phyloP scores from a whole-genome alignment of 2,329 filamentous ascomycete species.

The Metarhizium humberi region DNA sequence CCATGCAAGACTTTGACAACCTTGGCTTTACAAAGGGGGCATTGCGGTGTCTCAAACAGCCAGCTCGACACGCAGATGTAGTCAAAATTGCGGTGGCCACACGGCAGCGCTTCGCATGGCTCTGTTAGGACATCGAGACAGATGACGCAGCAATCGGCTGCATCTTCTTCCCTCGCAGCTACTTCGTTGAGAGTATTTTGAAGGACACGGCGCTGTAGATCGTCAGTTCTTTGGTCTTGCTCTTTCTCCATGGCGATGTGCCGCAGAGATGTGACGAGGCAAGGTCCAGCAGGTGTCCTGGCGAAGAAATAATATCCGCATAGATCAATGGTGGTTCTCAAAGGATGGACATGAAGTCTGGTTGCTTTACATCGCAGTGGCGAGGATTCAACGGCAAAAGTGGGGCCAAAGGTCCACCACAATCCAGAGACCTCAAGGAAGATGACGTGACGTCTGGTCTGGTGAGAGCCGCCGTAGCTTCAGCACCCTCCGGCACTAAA shows the following conservation, averaged over 20 bases:
- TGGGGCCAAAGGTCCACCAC: neutral
- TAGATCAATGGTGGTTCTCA: no score
- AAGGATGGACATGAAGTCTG: no score
- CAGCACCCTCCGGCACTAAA: neutral
- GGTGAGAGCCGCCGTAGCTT: no score
- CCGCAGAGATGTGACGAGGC: neutral
- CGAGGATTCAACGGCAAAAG: neutral
- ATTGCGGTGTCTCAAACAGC: constrained; percentile 62
- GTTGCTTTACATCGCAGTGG: no score
- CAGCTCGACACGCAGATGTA: constrained; percentile 77
- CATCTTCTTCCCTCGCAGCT: constrained; percentile 15
- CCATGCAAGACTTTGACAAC: constrained; percentile 56
- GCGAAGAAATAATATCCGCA: neutral
- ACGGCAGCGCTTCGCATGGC: constrained; percentile 62
- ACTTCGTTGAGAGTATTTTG: constrained; percentile 36
- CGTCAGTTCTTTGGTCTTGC: constrained; percentile 12
- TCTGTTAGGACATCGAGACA: constrained; percentile 73
- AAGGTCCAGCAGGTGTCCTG: neutral
- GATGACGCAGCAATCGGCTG: constrained; percentile 61
- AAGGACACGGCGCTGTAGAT: constrained; percentile 32
- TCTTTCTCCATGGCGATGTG: neutral
- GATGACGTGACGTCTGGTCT: no score
- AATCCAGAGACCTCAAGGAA: no score
- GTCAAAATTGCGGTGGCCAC: constrained; percentile 74
- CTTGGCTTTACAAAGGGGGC: constrained; percentile 65